Percentiles rank a stretch among this genome's conserved stretches.
phyloP scores from a whole-genome alignment of 129 eudicot species.

The Tanacetum coccineum region DNA sequence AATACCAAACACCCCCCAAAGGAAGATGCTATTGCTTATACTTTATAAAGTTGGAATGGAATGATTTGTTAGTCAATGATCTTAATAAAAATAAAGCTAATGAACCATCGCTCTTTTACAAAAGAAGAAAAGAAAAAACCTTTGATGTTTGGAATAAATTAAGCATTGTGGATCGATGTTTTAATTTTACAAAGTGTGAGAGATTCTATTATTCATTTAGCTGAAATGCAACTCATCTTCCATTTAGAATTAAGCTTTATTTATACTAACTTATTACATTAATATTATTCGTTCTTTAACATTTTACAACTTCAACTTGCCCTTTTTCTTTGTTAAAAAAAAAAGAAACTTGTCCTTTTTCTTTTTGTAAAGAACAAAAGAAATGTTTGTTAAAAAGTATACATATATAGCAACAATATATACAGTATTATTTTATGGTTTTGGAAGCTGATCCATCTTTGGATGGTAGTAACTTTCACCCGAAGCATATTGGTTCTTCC shows the following conservation, averaged over 20 bases:
- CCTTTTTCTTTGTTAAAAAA: too few species aligned
- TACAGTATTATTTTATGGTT: not conserved
- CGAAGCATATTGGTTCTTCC: constrained; percentile 21
- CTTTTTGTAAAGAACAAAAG: constrained; percentile 31
- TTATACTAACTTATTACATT: constrained; percentile 4
- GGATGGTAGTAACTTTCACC: constrained; percentile 22
- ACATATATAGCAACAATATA: constrained; percentile 2
- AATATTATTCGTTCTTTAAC: constrained; percentile 17
- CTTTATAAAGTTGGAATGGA: not conserved
- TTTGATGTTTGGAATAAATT: constrained; percentile 19
- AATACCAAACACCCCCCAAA: constrained; percentile 2
- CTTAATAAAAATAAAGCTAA: constrained; percentile 21
- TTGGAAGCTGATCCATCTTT: constrained; percentile 21
- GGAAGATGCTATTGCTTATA: not conserved
- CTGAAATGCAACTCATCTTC: constrained; percentile 6
- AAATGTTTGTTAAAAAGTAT: not conserved
- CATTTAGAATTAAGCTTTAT: not conserved
- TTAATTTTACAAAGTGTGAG: constrained; percentile 15
- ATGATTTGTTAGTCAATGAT: not conserved
- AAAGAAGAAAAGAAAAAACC: constrained; percentile 23
- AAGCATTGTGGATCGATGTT: constrained; percentile 2
- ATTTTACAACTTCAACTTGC: constrained; percentile 21
- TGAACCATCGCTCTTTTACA: constrained; percentile 12
- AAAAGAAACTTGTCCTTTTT: constrained; percentile 14
- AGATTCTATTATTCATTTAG: not conserved